phyloP scores from a whole-genome alignment of 1,139 yeast genomes.

The Debaryomycetaceae sp. region DNA sequence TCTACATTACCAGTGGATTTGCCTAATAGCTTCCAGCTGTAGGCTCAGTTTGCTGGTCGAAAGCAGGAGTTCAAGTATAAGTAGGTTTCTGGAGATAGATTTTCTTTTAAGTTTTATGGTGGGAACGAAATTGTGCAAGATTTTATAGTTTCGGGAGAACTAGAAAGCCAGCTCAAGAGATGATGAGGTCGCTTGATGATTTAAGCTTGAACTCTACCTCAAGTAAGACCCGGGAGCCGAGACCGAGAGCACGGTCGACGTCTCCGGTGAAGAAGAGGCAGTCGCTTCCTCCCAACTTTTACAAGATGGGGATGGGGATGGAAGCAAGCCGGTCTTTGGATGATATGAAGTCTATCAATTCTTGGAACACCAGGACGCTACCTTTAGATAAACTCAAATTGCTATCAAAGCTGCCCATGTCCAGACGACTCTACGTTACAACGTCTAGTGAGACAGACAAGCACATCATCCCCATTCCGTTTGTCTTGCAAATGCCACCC shows the following conservation, averaged over 20 bases:
- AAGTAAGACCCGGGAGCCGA: slow-evolving; percentile 7
- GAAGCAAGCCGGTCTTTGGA: slow-evolving; percentile 10
- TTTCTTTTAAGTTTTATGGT: not conserved
- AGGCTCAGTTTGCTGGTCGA: not conserved
- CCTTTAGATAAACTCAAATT: slow-evolving; percentile 26
- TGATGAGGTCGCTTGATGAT: slow-evolving; percentile 20
- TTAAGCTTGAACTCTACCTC: slow-evolving; percentile 7
- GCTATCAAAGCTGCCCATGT: slow-evolving; percentile 35
- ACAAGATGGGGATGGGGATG: slow-evolving; percentile 11
- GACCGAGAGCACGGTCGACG: slow-evolving; percentile 25
- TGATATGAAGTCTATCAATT: slow-evolving; percentile 18
- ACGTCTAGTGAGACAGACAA: slow-evolving; percentile 18
- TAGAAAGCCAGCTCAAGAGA: slow-evolving; percentile 1
- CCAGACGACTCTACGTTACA: slow-evolving; percentile 35
- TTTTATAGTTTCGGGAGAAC: not conserved
- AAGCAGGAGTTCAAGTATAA: not conserved
- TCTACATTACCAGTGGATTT: not conserved
- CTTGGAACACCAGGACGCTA: slow-evolving; percentile 9
- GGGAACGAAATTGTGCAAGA: not conserved
- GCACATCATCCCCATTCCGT: slow-evolving; percentile 45
- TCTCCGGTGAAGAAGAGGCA: slow-evolving; percentile 29
- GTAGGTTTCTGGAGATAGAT: not conserved
- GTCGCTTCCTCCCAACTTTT: slow-evolving; percentile 21
- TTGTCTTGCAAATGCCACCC: slow-evolving; percentile 42
- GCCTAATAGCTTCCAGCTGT: not conserved